These are phyloP conservation scores for Kwoniella sp. DNA, from an alignment of 768 basidiomycete species.

Conservation along the genomic window DNA sequence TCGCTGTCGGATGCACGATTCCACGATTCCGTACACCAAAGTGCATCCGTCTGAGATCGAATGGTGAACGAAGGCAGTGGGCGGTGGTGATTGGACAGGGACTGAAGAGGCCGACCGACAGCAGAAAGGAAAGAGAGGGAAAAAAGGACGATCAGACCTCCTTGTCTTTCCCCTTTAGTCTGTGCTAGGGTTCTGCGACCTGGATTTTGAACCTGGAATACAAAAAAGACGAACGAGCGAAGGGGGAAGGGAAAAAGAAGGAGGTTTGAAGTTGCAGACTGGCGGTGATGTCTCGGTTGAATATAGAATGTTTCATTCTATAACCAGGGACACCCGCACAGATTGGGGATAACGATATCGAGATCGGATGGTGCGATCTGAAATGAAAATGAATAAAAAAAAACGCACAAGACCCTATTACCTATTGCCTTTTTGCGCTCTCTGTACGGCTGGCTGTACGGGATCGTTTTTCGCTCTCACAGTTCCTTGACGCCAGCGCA, in stretches of 20 bases:
- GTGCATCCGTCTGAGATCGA: not conserved
- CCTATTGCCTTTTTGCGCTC: not conserved
- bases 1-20: too few species aligned
- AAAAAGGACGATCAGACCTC: conserved; percentile 16
- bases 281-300: conserved; percentile 26
- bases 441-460: not conserved
- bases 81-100: not conserved
- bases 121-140: too few species aligned
- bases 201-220: not conserved
- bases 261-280: not conserved
- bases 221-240: not conserved
- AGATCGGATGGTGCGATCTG: conserved; percentile 1
- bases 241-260: not conserved
- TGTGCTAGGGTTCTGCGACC: conserved; percentile 5
- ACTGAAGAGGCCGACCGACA: not conserved
- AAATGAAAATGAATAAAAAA: not conserved
- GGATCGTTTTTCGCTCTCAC: not conserved
- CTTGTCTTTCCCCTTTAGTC: conserved; percentile 5
- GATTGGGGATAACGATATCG: conserved; percentile 2
- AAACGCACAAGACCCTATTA: not conserved
- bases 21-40: too few species aligned
- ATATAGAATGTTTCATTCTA: conserved; percentile 20
- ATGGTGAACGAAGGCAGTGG: not conserved
- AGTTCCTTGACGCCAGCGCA: too few species aligned
- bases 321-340: conserved; percentile 1